Percentiles rank a stretch among this genome's conserved stretches.
Evolutionary conservation across 139 green algal species (phyloP).

Genomic region (Ostreobium quekettii): DNA sequence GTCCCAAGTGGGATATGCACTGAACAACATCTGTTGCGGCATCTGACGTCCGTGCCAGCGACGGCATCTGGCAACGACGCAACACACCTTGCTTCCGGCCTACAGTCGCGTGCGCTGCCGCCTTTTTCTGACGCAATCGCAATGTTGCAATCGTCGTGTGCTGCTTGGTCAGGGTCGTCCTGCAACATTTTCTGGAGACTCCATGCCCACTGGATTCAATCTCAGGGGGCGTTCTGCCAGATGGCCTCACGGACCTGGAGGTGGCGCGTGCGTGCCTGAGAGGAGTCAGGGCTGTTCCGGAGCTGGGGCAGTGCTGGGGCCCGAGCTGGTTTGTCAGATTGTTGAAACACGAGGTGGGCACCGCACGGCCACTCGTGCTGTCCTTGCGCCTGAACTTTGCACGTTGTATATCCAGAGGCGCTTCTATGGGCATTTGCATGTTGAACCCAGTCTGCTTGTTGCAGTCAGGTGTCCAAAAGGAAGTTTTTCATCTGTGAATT

Average conservation of each 20-base stretch:
- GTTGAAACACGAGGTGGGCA: neutral
- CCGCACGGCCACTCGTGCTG: neutral
- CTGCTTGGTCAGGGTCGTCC: neutral
- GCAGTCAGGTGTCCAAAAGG: neutral
- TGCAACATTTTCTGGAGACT: neutral
- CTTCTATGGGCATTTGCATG: neutral
- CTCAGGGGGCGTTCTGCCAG: neutral
- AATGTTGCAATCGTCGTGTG: slow-evolving; percentile 10
- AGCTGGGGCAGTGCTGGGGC: neutral
- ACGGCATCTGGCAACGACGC: neutral
- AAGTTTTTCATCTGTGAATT: neutral
- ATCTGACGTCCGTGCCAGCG: neutral
- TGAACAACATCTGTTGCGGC: neutral
- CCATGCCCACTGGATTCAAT: neutral
- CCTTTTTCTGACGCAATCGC: slow-evolving; percentile 19
- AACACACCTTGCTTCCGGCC: neutral
- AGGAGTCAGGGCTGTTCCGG: neutral
- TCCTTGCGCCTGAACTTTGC: neutral
- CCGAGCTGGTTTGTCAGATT: neutral
- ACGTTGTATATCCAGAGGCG: neutral
- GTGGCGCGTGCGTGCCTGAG: neutral
- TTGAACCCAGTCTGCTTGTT: neutral
- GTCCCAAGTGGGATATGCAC: no score
- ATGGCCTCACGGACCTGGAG: neutral
- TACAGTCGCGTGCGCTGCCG: neutral